Base-by-base conservation (phyloP, 768 basidiomycete species). In the Pleurotus sapidus region DNA sequence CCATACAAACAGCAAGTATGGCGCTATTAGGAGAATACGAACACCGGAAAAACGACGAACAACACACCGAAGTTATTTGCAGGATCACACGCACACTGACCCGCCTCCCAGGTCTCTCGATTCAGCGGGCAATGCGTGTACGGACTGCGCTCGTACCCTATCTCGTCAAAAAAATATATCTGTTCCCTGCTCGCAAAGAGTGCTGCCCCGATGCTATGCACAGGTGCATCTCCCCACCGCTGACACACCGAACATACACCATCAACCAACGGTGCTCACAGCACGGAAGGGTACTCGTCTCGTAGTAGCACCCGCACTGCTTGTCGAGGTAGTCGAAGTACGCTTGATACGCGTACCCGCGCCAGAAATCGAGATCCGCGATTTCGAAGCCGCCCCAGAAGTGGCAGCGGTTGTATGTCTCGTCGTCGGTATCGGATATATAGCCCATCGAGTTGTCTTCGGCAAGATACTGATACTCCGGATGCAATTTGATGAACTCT, bases 321-420 rank as follows among this genome's bases (percentile, higher is more conserved):
- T 79, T 71, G 62, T 96, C 95, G 34, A 96, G 80, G 67, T 83
- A 81, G 25, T 91, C 83, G 64, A 96, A 96, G 74, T 88, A 95
- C 48, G 84, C 80, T 63, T 82, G 80, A 71, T 97, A 98, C 0
- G 91, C 88, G 61, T 92, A 86, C 1, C 81, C 77, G 57, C 93
- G 77, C 91, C 93, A 96, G 67, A 96, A 91, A 61, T 92, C 86
- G 77, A 97, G 84, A 64, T 88, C 84, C 3, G 84, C 93, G 58
- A 98, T 96, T 71, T 95, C 93, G 64, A 95, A 95, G 69, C 94
- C 95, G 63, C 85, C 89, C 91, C 91, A 94, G 71, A 86, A 88
- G 63, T 88, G 86, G 62, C 88, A 91, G 27, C 83, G 72, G 69
- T 88, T 90, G 67, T 91, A 91, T 0, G 75, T 73, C 20, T 81